phyloP scores from a whole-genome alignment of 2,329 filamentous ascomycete genomes.

The Keithomyces neogunnii region DNA sequence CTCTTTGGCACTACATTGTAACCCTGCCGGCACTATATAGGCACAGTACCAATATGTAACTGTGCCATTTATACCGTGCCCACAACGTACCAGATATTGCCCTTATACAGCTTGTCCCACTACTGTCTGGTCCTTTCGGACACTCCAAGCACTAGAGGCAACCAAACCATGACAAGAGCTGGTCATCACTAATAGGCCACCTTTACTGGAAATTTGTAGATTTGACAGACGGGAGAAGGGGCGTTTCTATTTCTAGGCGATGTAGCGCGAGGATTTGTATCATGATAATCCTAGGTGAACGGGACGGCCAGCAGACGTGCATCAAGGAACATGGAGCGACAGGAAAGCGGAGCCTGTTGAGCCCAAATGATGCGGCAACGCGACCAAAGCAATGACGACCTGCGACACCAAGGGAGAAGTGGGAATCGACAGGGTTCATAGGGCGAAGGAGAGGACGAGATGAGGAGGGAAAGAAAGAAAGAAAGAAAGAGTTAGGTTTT shows the following conservation, averaged over 20 bases:
- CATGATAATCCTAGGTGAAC: neutral
- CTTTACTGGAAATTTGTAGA: neutral
- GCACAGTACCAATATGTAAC: too few relatives aligned
- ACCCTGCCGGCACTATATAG: too few relatives aligned
- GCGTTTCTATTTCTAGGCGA: neutral
- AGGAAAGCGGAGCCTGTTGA: neutral
- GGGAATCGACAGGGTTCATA: conserved; percentile 1
- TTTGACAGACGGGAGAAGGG: neutral
- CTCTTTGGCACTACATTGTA: too few relatives aligned
- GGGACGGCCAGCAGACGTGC: neutral
- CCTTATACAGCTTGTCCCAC: too few relatives aligned
- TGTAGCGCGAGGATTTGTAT: neutral
- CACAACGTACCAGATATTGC: too few relatives aligned
- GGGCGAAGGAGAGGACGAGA: neutral
- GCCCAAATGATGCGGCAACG: neutral
- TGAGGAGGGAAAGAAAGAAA: neutral
- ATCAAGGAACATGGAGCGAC: neutral
- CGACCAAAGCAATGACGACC: neutral
- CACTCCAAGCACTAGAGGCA: neutral
- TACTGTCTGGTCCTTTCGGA: too few relatives aligned
- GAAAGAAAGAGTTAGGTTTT: neutral
- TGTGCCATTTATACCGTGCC: too few relatives aligned
- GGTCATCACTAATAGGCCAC: too few relatives aligned
- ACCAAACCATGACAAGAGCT: neutral
- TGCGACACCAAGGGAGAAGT: conserved; percentile 1